These are phyloP conservation scores for Dictyostelium capitatum DNA, from an alignment of 78 protist genomes.

Conservation along the genomic window DNA sequence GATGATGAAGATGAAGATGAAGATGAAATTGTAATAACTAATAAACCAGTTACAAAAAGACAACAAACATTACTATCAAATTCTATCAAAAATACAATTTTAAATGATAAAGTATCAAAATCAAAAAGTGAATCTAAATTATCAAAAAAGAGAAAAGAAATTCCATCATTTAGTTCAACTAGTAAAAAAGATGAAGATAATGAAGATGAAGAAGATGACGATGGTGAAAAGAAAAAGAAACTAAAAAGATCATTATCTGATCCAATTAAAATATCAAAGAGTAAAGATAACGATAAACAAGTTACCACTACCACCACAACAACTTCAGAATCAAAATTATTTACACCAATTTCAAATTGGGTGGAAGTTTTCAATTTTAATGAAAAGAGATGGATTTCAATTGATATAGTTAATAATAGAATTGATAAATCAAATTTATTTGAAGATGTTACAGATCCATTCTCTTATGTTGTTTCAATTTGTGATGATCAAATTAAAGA, in stretches of 20 bases:
- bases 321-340: background rate
- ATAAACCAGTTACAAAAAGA: background rate
- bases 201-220: background rate
- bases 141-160: background rate
- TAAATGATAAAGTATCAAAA: background rate
- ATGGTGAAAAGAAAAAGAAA: background rate
- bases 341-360: conserved; percentile 29
- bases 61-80: background rate
- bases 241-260: conserved; percentile 22
- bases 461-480: conserved; percentile 34
- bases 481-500: conserved; percentile 35
- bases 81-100: background rate
- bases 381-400: conserved; percentile 29
- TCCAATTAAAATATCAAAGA: background rate
- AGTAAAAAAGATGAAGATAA: background rate
- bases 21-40: background rate
- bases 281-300: background rate
- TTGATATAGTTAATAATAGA: conserved; percentile 21
- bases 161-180: background rate
- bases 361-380: conserved; percentile 22
- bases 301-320: background rate
- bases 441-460: conserved; percentile 32
- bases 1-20: background rate
- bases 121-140: background rate
- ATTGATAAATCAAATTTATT: conserved; percentile 11